Conservation (phyloP, 805 yeast species). For the Starmerella khaoyaiensis region DNA sequence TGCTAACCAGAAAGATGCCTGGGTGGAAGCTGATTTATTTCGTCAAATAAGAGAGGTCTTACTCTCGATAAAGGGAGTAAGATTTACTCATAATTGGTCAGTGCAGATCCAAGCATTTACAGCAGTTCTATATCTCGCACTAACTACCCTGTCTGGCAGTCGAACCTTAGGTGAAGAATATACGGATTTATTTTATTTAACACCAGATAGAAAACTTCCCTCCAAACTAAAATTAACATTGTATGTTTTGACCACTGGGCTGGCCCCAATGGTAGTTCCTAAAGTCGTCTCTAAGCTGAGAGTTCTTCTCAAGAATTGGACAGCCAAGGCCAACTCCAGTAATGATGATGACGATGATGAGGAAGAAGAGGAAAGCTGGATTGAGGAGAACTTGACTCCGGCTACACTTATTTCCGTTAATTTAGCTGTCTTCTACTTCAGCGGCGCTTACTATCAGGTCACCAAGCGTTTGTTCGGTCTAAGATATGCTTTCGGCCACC, state of each 20-base stretch:
- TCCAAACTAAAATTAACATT: slow-evolving; percentile 35
- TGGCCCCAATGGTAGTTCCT: slow-evolving; percentile 44
- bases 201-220: slow-evolving; percentile 22
- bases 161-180: slow-evolving; percentile 91
- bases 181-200: slow-evolving; percentile 41
- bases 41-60: slow-evolving; percentile 44
- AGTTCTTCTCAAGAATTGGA: slow-evolving; percentile 10
- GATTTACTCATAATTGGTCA: slow-evolving; percentile 51
- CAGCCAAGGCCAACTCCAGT: background rate
- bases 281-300: slow-evolving; percentile 18
- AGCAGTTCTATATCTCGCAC: slow-evolving; percentile 48
- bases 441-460: slow-evolving; percentile 67
- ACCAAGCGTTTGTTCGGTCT: slow-evolving; percentile 68
- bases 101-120: slow-evolving; percentile 47
- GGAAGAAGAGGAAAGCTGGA: slow-evolving; percentile 4
- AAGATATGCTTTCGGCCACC: slow-evolving; percentile 44
- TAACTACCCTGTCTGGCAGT: slow-evolving; percentile 65
- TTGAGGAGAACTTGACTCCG: slow-evolving; percentile 17
- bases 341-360: slow-evolving; percentile 6
- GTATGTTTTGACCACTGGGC: slow-evolving; percentile 46
- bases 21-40: slow-evolving; percentile 45
- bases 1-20: slow-evolving; percentile 81
- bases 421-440: slow-evolving; percentile 68
- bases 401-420: slow-evolving; percentile 49
- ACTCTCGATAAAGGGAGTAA: slow-evolving; percentile 37